These are phyloP conservation scores for Citrus trifoliata DNA, from an alignment of 345 rosid species.

Conservation along the genomic window DNA sequence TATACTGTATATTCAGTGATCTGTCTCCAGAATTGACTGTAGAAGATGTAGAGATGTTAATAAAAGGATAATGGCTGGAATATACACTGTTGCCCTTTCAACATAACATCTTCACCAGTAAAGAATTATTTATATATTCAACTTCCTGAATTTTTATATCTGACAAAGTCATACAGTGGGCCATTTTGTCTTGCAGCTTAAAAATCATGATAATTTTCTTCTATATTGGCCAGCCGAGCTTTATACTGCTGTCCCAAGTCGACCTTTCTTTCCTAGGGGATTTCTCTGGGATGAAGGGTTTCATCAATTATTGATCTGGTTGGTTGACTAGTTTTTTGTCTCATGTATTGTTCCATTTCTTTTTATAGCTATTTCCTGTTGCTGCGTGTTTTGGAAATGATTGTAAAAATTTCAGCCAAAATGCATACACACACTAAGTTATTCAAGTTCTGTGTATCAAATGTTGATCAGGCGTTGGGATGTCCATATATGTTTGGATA, in stretches of 20 bases:
- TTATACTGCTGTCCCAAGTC: constrained; percentile 92
- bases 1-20: too few relatives aligned
- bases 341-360: constrained; percentile 7
- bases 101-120: too few relatives aligned
- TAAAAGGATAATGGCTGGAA: too few relatives aligned
- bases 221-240: constrained; percentile 95
- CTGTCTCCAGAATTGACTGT: too few relatives aligned
- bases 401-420: constrained; percentile 1
- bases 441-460: background rate
- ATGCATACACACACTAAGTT: constrained; percentile 10
- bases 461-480: constrained; percentile 86
- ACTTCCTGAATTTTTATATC: constrained; percentile 18
- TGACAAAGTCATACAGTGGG: constrained; percentile 32
- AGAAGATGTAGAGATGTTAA: too few relatives aligned
- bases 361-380: background rate
- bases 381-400: constrained; percentile 1
- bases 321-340: constrained; percentile 23
- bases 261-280: constrained; percentile 88
- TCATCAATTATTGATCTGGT: constrained; percentile 88
- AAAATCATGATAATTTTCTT: constrained; percentile 44
- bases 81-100: too few relatives aligned
- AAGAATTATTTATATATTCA: background rate
- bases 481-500: constrained; percentile 73
- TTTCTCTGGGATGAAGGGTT: constrained; percentile 99
- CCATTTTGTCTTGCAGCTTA: constrained; percentile 43